phyloP scores from a whole-genome alignment of 768 basidiomycete genomes.

The Kwoniella bestiolae region DNA sequence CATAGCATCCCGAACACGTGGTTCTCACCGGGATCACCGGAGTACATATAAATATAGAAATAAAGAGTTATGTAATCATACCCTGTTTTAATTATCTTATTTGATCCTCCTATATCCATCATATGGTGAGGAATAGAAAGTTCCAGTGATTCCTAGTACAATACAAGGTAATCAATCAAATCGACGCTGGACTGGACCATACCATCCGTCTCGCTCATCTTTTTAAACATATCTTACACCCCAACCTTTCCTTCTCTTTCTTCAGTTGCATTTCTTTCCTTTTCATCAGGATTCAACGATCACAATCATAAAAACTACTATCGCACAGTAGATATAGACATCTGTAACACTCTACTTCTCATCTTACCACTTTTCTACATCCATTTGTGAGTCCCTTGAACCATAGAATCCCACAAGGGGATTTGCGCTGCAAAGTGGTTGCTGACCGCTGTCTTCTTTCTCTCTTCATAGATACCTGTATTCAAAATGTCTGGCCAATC shows the following conservation, averaged over 20 bases:
- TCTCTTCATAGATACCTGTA: neutral
- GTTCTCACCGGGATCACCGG: too few relatives aligned
- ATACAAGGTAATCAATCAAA: too few relatives aligned
- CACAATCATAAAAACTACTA: slow-evolving; percentile 9
- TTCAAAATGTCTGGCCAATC: slow-evolving; percentile 44
- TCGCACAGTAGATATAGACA: slow-evolving; percentile 18
- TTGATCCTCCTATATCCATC: neutral
- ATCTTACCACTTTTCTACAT: neutral
- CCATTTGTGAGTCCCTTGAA: slow-evolving; percentile 12
- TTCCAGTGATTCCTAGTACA: slow-evolving; percentile 18
- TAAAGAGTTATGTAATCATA: too few relatives aligned
- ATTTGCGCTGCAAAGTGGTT: neutral
- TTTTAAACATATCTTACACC: slow-evolving; percentile 1
- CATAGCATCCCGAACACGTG: too few relatives aligned
- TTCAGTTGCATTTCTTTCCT: neutral
- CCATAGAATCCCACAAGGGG: neutral
- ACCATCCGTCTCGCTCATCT: neutral
- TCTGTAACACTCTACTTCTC: neutral
- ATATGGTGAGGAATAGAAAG: slow-evolving; percentile 10
- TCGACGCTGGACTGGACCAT: neutral
- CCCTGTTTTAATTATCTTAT: neutral
- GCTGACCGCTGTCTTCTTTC: neutral
- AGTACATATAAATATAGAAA: too few relatives aligned
- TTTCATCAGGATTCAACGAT: too few relatives aligned
- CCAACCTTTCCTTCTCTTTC: slow-evolving; percentile 1